Base-by-base conservation (phyloP, 2,329 filamentous ascomycete genomes). In the Neonectria magnoliae region DNA sequence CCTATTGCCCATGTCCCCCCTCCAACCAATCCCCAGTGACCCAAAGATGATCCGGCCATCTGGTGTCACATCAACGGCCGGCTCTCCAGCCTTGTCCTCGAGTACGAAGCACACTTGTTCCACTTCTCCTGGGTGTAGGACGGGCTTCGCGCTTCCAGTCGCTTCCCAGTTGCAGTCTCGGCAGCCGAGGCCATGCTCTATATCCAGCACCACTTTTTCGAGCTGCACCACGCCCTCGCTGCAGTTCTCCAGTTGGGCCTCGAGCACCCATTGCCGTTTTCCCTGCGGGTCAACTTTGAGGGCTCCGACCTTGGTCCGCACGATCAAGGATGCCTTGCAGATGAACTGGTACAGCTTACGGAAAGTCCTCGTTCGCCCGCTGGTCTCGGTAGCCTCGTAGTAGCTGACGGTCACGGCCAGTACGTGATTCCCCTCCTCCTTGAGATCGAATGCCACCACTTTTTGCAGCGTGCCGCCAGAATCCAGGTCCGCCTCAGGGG, bases 331-430 rank as follows among this genome's bases (percentile, higher is more conserved):
- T 42, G 93, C 89, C 82, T 97, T 95, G 76, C 94, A 96, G 60
- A 97, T 90, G 76, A 99, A 99, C 78, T 98, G 96, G 79, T 98
- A 99, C 65, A 99, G 82, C 81, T 98, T 98, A 70, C 95, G 85
- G 76, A 98, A 98, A 10, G 93, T 97, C 64, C 96, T 85, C 41
- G 92, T 91, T 54, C 93, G 87, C 3, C 88, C 88, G 68, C 85
- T 87, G 18, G 87, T 89, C 71, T 91, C 83, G n/a, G 86, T 87
- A 0, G 92, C 94, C 80, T 98, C 95, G 59, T 94, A 97, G 80
- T 98, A 98, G 69, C 91, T 95, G 64, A 98, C 92, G 58, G 93
- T 98, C 65, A 98, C 94, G 7, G 93, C 93, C 8, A 99, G 85
- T 13, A 98, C 93, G 79, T 99, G 94, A 72, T 93, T 94, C 0